Evolutionary conservation across 2,329 filamentous ascomycete genomes (phyloP).

Genomic region (Penicillium aurantiogriseum): DNA sequence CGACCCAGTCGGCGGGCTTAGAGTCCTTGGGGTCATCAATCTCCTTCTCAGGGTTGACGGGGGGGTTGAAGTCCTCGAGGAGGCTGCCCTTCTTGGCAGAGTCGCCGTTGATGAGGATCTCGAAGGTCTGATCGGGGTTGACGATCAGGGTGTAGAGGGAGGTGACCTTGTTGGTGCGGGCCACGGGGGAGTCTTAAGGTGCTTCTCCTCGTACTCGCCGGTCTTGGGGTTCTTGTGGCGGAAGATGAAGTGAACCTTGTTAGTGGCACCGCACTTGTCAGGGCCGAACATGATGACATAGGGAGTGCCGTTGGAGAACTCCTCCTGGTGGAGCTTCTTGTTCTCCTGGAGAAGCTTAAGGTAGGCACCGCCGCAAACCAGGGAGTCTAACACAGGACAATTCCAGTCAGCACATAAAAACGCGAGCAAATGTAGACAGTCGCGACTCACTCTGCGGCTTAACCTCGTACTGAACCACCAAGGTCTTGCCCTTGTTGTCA

Average conservation of each 20-base stretch:
- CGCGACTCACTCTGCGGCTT: slow-evolving; percentile 86
- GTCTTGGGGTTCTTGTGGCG: slow-evolving; percentile 99
- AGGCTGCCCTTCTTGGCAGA: slow-evolving; percentile 85
- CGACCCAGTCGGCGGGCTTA: slow-evolving; percentile 96
- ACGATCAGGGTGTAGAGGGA: slow-evolving; percentile 97
- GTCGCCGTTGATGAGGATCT: slow-evolving; percentile 88
- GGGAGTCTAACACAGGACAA: slow-evolving; percentile 64
- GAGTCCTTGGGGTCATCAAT: slow-evolving; percentile 91
- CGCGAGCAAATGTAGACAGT: background rate
- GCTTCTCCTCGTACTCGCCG: slow-evolving; percentile 99
- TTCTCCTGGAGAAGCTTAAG: slow-evolving; percentile 98
- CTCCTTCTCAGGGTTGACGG: slow-evolving; percentile 93
- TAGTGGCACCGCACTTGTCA: slow-evolving; percentile 98
- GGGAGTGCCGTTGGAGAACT: slow-evolving; percentile 95
- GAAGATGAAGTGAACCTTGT: slow-evolving; percentile 98
- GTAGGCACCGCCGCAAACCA: slow-evolving; percentile 98
- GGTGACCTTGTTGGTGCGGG: slow-evolving; percentile 85
- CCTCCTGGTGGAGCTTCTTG: slow-evolving; percentile 92
- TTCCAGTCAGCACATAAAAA: background rate
- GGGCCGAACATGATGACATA: slow-evolving; percentile 99
- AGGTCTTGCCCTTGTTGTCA: slow-evolving; percentile 93
- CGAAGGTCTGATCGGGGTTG: slow-evolving; percentile 91
- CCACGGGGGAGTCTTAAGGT: slow-evolving; percentile 81
- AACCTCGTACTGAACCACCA: slow-evolving; percentile 98
- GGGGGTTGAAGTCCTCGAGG: slow-evolving; percentile 85